These are phyloP conservation scores for Lachancea kluyveri DNA, from an alignment of 805 yeast species.

Conservation along the genomic window DNA sequence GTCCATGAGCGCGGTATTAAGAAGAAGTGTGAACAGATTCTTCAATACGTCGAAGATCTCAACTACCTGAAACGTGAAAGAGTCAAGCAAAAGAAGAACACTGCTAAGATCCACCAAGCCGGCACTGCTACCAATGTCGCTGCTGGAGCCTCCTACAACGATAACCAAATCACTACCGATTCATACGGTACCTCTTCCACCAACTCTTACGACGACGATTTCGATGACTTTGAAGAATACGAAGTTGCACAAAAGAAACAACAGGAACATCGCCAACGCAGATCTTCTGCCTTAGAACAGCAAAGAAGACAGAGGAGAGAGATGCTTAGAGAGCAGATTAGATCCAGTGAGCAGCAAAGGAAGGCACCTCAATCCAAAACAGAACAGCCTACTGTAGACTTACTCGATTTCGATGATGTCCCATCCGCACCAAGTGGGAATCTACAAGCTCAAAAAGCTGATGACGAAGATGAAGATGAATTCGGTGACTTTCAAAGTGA, in stretches of 20 bases:
- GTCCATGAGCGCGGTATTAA: constrained; percentile 33
- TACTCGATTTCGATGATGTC: constrained; percentile 26
- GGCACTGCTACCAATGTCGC: constrained; percentile 4
- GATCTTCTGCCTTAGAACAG: constrained; percentile 26
- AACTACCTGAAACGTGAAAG: constrained; percentile 28
- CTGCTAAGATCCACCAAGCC: constrained; percentile 23
- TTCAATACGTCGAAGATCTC: constrained; percentile 26
- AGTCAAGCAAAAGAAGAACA: constrained; percentile 24
- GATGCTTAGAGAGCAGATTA: constrained; percentile 30
- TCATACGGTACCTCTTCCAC: constrained; percentile 11
- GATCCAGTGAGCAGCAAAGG: constrained; percentile 28
- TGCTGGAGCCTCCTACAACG: constrained; percentile 14
- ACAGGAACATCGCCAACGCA: constrained; percentile 14
- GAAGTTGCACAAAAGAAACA: constrained; percentile 11
- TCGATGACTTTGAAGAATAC: constrained; percentile 16
- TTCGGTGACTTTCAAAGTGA: constrained; percentile 35
- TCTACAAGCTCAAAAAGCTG: constrained; percentile 4
- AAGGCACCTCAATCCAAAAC: constrained; percentile 18
- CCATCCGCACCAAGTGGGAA: constrained; percentile 4
- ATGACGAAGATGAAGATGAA: constrained; percentile 30
- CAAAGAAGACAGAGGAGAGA: constrained; percentile 34
- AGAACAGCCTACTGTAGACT: constrained; percentile 22
- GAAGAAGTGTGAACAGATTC: constrained; percentile 29
- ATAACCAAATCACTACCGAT: constrained; percentile 16
- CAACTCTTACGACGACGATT: constrained; percentile 24